Evolutionary conservation across 495 filamentous ascomycete genomes (phyloP), one percentile per base, ranked within the genome.

Genomic region (Xylaria nigripes): DNA sequence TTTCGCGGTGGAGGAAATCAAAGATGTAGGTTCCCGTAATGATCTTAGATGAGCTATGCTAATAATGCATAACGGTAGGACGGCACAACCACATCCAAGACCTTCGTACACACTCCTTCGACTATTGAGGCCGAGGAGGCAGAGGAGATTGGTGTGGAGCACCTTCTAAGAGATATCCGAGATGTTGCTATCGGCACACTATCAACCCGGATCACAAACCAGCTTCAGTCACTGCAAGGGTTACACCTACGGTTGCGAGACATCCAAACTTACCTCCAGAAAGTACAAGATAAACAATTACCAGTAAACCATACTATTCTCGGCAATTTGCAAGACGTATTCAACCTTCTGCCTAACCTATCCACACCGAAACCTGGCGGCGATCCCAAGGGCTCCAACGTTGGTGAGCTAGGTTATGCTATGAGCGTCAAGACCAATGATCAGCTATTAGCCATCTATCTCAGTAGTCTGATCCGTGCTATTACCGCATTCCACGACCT

Each of bases 371-470:
- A 83, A 44, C 69, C 77, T 10, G 70, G 73, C 24, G 74, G 65
- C 0, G 75, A 74, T 16, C 70, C 68, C 41, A 80, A 79, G 55
- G 72, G 72, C 50, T 75, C 79, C 45, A 82, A 83, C 54, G 87
- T 86, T 62, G 86, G 83, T 62, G 94, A 97, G 66, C 76, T 98
- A 51, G 86, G 89, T 12, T 79, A 91, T 40, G 92, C 94, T 24
- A 94, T 98, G 94, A 94, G 89, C 69, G 80, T 95, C 70, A 98
- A 98, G 84, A 96, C 94, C 55, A 97, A 98, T 64, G 93, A 98
- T 70, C 93, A 98, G 75, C 79, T 98, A 55, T 96, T 98, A 84
- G 82, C 90, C 36, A 97, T 98, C 66, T 98, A 98, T 69, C 77
- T 98, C 53, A 92, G 87, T 71, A 93, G 87, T 71, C 74, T 98